Evolutionary conservation across 305 asterid species (phyloP), one percentile per base, ranked within the genome.

Genomic region (Caryopteris hybrid): DNA sequence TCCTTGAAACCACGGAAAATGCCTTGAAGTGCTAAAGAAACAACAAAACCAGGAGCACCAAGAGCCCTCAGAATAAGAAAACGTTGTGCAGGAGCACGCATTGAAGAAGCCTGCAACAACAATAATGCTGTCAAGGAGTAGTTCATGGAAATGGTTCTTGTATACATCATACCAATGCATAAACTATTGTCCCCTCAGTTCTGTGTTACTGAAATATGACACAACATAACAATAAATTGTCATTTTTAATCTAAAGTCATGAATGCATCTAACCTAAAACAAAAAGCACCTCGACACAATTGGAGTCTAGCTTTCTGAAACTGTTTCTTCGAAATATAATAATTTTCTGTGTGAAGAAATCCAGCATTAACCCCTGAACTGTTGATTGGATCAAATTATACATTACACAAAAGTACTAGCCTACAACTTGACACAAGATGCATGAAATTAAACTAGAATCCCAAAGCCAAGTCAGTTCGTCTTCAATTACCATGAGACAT

Each of bases 1-100:
- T 94, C 99, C 90, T 91, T 94, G 77, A 94, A 87, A 58, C 99
- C 99, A 38, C 99, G 96, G 73, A 91, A 94, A 84, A 94, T 77
- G 74, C 99, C 99, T 86, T 89, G 99, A 74, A 94, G 88, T 53
- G 97, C 96, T 87, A 94, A 83, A 50, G 97, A 91, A 76, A 85
- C 90, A 72, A 94, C 99, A 85, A 79, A 85, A 53, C 97, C 98
- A 74, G 99, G 99, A 77, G 98, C 96, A 54, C 98, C 98, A 75
- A 94, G 67, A 66, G 99, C 96, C 85, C 99, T 84, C 60, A 94
- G 76, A 63, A 81, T 66, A 71, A 94, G 96, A 84, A 84, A 94
- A 62, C 57, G 77, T 74, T 82, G 88, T 71, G 99, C 97, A 73
- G 90, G 95, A 70, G 70, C 82, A 71, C 80, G 89, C 99, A 91